phyloP scores from a whole-genome alignment of 2,329 filamentous ascomycete genomes.

The Alternaria incomplexa region DNA sequence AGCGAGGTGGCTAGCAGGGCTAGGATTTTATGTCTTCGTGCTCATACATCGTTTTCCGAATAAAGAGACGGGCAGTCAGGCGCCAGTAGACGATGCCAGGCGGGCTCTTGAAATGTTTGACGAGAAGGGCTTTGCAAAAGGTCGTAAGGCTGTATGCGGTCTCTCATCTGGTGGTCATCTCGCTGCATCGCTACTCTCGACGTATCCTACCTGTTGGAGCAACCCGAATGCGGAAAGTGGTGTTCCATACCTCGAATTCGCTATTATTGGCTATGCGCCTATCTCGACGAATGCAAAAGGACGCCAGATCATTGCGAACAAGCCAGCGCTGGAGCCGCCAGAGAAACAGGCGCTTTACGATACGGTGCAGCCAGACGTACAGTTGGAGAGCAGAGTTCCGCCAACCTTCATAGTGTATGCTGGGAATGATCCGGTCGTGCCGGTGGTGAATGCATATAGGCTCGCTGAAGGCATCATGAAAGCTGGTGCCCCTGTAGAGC shows the following conservation, averaged over 20 bases:
- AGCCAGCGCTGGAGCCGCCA: slow-evolving; percentile 17
- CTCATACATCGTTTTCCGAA: slow-evolving; percentile 28
- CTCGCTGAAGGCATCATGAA: slow-evolving; percentile 18
- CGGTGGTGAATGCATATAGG: slow-evolving; percentile 24
- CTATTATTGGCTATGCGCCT: slow-evolving; percentile 26
- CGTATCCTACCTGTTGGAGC: slow-evolving; percentile 11
- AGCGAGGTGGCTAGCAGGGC: slow-evolving; percentile 21
- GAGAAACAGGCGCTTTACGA: slow-evolving; percentile 29
- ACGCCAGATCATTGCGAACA: slow-evolving; percentile 18
- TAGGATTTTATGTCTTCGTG: slow-evolving; percentile 25
- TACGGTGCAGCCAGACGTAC: slow-evolving; percentile 25
- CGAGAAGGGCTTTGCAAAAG: background rate
- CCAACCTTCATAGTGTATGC: slow-evolving; percentile 26
- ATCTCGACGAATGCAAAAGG: slow-evolving; percentile 29
- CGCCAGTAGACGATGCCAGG: slow-evolving; percentile 23
- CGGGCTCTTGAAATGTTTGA: slow-evolving; percentile 14
- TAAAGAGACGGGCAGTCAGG: slow-evolving; percentile 12
- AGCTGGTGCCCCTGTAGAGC: slow-evolving; percentile 15
- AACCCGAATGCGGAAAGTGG: background rate
- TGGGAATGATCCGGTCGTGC: slow-evolving; percentile 26
- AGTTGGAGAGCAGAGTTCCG: slow-evolving; percentile 11
- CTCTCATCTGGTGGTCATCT: slow-evolving; percentile 27
- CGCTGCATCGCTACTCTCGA: slow-evolving; percentile 18
- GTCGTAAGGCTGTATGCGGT: slow-evolving; percentile 14
- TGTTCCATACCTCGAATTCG: slow-evolving; percentile 13